These are phyloP conservation scores for Gossypioides kirkii DNA, from an alignment of 345 rosid genomes.

Conservation along the genomic window DNA sequence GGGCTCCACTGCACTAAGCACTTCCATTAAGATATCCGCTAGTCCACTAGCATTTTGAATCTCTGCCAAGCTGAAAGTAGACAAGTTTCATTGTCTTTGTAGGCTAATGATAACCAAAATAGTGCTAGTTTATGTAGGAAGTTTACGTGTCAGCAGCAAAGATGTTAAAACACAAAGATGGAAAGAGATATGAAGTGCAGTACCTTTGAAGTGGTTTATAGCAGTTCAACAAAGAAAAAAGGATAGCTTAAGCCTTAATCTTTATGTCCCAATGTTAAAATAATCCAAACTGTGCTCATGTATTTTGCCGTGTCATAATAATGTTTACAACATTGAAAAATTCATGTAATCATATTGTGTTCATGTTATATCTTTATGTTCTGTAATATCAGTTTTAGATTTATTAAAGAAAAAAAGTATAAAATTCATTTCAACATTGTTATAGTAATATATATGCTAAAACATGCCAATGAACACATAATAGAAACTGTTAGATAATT, in stretches of 20 bases:
- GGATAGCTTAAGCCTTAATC: background rate
- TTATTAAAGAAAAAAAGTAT: background rate
- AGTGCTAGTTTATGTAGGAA: background rate
- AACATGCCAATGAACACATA: background rate
- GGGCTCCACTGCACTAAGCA: slow-evolving; percentile 84
- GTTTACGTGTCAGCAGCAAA: background rate
- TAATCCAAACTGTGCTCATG: background rate
- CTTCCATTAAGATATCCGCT: slow-evolving; percentile 72
- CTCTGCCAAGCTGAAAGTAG: slow-evolving; percentile 53
- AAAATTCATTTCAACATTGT: background rate
- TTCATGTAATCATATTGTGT: background rate
- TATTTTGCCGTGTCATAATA: background rate
- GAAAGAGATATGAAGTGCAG: background rate
- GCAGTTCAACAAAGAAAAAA: background rate
- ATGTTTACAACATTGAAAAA: background rate
- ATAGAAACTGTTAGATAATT: background rate
- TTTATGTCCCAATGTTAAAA: background rate
- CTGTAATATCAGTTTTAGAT: background rate
- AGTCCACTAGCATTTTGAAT: slow-evolving; percentile 67
- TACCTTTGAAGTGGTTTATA: background rate
- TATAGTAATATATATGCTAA: background rate
- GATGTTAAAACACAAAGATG: background rate
- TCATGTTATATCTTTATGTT: background rate
- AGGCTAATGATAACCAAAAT: background rate
- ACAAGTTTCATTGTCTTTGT: background rate